Conservation (phyloP, 345 rosid species). For the Lepidium aucheri region DNA sequence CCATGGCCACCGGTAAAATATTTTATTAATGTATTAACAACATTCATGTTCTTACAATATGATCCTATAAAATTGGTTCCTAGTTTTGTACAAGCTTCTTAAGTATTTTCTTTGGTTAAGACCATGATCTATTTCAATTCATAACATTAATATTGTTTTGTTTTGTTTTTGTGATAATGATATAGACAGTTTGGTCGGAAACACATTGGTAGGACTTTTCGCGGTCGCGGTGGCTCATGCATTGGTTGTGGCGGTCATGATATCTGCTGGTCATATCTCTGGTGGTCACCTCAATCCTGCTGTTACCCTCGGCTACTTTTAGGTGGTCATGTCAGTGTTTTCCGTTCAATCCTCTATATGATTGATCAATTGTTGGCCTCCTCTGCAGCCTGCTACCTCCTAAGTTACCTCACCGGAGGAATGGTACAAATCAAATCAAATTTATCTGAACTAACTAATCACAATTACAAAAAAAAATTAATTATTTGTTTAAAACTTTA, state of each 20-base stretch:
- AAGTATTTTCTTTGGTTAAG: neutral
- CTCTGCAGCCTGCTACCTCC: slow-evolving; percentile 68
- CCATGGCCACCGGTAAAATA: slow-evolving; percentile 59
- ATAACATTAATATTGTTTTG: neutral
- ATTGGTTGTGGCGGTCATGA: slow-evolving; percentile 77
- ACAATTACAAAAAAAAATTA: no score
- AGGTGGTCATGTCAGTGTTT: slow-evolving; percentile 71
- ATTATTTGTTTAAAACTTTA: no score
- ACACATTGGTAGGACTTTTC: slow-evolving; percentile 47
- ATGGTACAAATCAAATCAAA: slow-evolving; percentile 32
- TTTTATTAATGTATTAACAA: no score
- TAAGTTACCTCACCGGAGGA: slow-evolving; percentile 83
- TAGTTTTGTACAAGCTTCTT: neutral
- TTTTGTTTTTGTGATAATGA: neutral
- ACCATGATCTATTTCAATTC: neutral
- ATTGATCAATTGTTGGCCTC: slow-evolving; percentile 73
- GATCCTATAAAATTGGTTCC: neutral
- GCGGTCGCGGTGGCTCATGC: slow-evolving; percentile 80
- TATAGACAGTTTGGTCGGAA: slow-evolving; percentile 45
- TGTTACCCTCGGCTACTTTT: slow-evolving; percentile 68
- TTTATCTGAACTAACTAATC: no score
- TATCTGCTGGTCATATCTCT: slow-evolving; percentile 80
- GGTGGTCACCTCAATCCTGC: slow-evolving; percentile 97
- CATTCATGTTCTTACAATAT: neutral
- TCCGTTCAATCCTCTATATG: slow-evolving; percentile 69